Evolutionary conservation across 768 basidiomycete genomes (phyloP).

Genomic region (Macrolepiota dolichaula): DNA sequence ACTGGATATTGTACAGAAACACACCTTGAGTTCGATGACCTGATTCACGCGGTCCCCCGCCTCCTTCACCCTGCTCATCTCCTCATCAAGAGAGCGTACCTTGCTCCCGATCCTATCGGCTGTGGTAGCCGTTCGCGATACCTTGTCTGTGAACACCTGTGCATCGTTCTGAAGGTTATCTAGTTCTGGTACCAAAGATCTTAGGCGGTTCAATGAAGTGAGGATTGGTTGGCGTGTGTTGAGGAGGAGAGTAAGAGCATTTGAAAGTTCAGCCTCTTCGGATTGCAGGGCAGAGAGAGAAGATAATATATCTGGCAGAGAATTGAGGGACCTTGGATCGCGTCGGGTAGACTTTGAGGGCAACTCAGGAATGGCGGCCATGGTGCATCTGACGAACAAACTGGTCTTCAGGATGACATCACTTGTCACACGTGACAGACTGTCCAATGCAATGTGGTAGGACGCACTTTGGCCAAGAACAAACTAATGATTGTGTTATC

Average conservation of each 20-base stretch:
- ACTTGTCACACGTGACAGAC: no score
- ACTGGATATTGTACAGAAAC: background rate
- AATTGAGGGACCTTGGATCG: slow-evolving; percentile 50
- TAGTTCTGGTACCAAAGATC: slow-evolving; percentile 56
- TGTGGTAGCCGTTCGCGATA: slow-evolving; percentile 71
- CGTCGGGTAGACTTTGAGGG: slow-evolving; percentile 6
- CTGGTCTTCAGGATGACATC: background rate
- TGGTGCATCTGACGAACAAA: background rate
- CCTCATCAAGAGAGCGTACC: slow-evolving; percentile 85
- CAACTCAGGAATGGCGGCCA: slow-evolving; percentile 6
- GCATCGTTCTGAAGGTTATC: slow-evolving; percentile 63
- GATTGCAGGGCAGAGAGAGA: slow-evolving; percentile 72
- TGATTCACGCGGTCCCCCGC: slow-evolving; percentile 90
- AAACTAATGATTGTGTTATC: slow-evolving; percentile 14
- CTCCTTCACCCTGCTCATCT: slow-evolving; percentile 87
- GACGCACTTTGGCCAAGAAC: no score
- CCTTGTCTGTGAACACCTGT: slow-evolving; percentile 47
- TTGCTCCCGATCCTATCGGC: slow-evolving; percentile 90
- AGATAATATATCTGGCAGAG: slow-evolving; percentile 67
- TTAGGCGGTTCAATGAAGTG: slow-evolving; percentile 57
- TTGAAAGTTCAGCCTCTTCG: slow-evolving; percentile 74
- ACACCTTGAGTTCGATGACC: slow-evolving; percentile 93
- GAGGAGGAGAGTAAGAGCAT: slow-evolving; percentile 67
- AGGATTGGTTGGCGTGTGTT: slow-evolving; percentile 65
- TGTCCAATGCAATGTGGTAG: no score